Evolutionary conservation across 108 stramenopile species (phyloP), one percentile per base, ranked within the genome.

Genomic region (Heterococcus sp.): DNA sequence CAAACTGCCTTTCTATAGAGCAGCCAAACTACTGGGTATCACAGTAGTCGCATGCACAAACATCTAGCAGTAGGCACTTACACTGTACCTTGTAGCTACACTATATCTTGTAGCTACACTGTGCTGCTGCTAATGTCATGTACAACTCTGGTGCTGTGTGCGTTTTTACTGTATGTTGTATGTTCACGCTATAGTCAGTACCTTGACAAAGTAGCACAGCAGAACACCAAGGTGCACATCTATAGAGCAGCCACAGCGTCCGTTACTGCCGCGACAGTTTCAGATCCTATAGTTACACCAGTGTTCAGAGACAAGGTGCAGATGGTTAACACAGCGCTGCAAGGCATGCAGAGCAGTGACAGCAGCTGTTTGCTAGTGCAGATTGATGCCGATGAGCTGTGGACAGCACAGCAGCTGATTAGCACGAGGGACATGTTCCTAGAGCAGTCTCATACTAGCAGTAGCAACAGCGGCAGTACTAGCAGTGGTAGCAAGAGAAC

Each of bases 381-480:
- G 69, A 35, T 87, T 11, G 87, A 87, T 28, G 84, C 73, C 1
- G 87, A 87, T 63, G 87, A 87, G 70, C 68, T 87, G 3, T 87
- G 86, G 86, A 38, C 66, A 0, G 66, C 58, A 1, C 68, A 77
- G 34, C 65, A 66, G 65, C 40, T 87, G 33, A 33, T 37, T 26
- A 27, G 32, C 1, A 38, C 73, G 1, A 21, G 76, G 28, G 35
- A 46, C 21, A 65, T 79, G 38, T 66, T 87, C 63, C 37, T 68
- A 36, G 36, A 27, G 0, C 71, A 40, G 38, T 58, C 46, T 21
- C 21, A 8, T 58, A 21, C 8, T 14, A 58, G 14, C 21, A 21
- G 14, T 21, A 58, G 46, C 46, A 21, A 8, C 46, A 21, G 8
- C 14, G 14, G 14, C 8, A 21, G 14, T n/a, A n/a, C n/a, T n/a